Conservation (phyloP, 1,284 basidiomycete species). For the Pseudozyma hubeiensis region DNA sequence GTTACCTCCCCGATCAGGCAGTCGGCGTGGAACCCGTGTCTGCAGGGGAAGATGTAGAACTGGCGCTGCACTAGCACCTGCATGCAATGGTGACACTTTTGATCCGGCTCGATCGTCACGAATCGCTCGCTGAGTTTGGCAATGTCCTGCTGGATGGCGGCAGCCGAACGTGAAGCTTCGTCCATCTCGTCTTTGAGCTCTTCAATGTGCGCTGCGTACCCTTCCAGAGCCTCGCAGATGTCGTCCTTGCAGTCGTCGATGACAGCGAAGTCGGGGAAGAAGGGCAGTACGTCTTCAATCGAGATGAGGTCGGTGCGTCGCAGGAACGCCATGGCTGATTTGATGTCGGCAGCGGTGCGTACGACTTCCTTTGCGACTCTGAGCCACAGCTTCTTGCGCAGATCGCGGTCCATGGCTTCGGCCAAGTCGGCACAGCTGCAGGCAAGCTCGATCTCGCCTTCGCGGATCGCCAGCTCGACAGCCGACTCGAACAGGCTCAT, state of each 20-base stretch:
- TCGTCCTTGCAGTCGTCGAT: conserved; percentile 99
- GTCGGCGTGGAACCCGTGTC: conserved; percentile 77
- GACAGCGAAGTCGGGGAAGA: conserved; percentile 99
- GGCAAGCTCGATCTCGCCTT: conserved; percentile 71
- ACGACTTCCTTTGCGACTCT: conserved; percentile 98
- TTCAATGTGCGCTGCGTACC: conserved; percentile 92
- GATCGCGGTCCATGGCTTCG: conserved; percentile 41
- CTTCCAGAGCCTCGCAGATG: conserved; percentile 93
- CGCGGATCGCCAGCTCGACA: conserved; percentile 85
- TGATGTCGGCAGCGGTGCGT: conserved; percentile 96
- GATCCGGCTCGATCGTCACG: conserved; percentile 87
- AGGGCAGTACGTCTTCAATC: conserved; percentile 97
- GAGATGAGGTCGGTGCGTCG: conserved; percentile 93
- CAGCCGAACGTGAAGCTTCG: conserved; percentile 89
- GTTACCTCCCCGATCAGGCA: conserved; percentile 67
- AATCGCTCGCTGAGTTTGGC: conserved; percentile 87
- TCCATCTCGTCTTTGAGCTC: conserved; percentile 93
- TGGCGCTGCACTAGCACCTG: conserved; percentile 83
- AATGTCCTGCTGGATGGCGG: conserved; percentile 93
- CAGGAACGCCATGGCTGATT: conserved; percentile 96
- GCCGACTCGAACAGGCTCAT: conserved; percentile 97
- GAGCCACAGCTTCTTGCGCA: conserved; percentile 95
- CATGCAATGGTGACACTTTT: conserved; percentile 85
- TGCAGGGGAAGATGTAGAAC: conserved; percentile 98
- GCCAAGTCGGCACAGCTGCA: conserved; percentile 64